These are phyloP conservation scores for Leishmania major DNA, from an alignment of 208 protist genomes.

Conservation along the genomic window DNA sequence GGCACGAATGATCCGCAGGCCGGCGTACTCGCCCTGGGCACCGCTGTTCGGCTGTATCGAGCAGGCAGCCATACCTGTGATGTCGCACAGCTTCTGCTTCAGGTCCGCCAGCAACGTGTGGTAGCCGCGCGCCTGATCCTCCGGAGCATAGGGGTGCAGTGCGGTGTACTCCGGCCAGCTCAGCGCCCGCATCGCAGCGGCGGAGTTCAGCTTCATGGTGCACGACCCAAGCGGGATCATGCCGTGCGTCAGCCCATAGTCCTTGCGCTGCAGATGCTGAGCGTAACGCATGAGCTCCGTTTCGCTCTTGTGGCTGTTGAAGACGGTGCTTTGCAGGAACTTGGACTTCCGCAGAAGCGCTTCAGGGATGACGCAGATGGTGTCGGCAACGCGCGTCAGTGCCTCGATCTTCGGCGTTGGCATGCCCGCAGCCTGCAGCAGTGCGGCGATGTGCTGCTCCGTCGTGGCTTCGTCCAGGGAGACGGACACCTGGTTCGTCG, in stretches of 20 bases:
- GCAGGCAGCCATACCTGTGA: constrained; percentile 95
- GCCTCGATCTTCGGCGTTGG: constrained; percentile 49
- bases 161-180: constrained; percentile 93
- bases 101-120: constrained; percentile 77
- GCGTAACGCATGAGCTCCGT: constrained; percentile 97
- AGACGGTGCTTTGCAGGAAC: constrained; percentile 94
- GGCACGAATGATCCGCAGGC: constrained; percentile 90
- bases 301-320: constrained; percentile 97
- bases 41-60: constrained; percentile 98
- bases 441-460: constrained; percentile 64
- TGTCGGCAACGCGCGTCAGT: constrained; percentile 47
- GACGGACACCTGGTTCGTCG: constrained; percentile 69
- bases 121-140: constrained; percentile 91
- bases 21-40: constrained; percentile 97
- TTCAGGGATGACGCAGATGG: constrained; percentile 46
- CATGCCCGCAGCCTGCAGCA: constrained; percentile 83
- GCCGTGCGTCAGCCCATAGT: constrained; percentile 93
- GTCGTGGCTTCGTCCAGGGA: constrained; percentile 95
- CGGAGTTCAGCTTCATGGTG: constrained; percentile 99
- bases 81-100: constrained; percentile 86
- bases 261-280: constrained; percentile 93
- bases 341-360: constrained; percentile 62
- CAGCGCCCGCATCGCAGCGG: constrained; percentile 95
- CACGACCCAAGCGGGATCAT: constrained; percentile 99
- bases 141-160: constrained; percentile 97